These are phyloP conservation scores for Polychytrium aggregatum DNA, from an alignment of 192 early-diverging fungal species.

Conservation along the genomic window DNA sequence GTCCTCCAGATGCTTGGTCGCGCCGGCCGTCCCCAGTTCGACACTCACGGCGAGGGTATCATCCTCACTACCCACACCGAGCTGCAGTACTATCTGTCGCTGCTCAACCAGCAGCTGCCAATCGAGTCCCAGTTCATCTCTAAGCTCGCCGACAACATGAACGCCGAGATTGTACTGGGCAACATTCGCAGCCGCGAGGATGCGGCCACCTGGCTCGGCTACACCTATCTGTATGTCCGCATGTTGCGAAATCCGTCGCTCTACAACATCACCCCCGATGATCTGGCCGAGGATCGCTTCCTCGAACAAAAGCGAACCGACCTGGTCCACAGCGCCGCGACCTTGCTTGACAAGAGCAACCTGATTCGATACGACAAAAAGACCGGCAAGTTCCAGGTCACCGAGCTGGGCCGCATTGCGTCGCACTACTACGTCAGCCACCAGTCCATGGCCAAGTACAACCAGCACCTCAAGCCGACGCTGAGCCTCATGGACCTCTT, in stretches of 20 bases:
- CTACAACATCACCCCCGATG: conserved; percentile 66
- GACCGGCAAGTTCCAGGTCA: conserved; percentile 77
- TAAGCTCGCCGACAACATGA: conserved; percentile 79
- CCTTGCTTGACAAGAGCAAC: conserved; percentile 76
- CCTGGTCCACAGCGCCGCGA: conserved; percentile 78
- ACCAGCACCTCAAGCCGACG: conserved; percentile 82
- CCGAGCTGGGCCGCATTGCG: conserved; percentile 90
- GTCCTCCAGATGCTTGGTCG: conserved; percentile 97
- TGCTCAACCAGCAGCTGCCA: conserved; percentile 91
- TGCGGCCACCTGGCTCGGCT: conserved; percentile 90
- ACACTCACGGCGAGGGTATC: conserved; percentile 90
- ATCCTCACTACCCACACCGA: conserved; percentile 90
- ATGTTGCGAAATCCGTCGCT: conserved; percentile 86
- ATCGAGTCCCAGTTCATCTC: conserved; percentile 93
- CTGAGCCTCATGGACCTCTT: conserved; percentile 86
- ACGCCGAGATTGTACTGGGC: conserved; percentile 95
- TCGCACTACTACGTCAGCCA: conserved; percentile 94
- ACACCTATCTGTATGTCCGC: conserved; percentile 91
- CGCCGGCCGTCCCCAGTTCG: conserved; percentile 93
- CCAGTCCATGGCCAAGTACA: conserved; percentile 85
- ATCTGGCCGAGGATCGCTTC: conserved; percentile 62
- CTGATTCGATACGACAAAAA: conserved; percentile 93
- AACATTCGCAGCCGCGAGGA: conserved; percentile 83
- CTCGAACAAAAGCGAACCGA: conserved; percentile 79
- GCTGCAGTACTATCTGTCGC: conserved; percentile 89